Evolutionary conservation across 176 grass and related monocot genomes (phyloP), one percentile per base, ranked within the genome.

Genomic region (Rhynchospora tenuis): DNA sequence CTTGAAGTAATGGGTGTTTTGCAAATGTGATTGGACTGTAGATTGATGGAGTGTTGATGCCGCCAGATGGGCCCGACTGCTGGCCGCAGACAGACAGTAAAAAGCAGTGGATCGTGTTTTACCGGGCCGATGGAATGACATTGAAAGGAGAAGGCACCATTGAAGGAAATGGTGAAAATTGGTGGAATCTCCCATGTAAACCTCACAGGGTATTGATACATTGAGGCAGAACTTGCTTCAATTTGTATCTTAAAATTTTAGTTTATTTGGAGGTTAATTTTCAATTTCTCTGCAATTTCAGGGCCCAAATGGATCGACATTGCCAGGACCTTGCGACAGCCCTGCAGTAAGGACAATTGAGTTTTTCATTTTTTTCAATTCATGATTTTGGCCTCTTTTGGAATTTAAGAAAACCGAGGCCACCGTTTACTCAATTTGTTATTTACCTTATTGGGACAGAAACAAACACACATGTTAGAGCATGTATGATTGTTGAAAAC

Each of bases 171-270:
- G 94, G 91, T 16, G 90, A 94, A 84, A 87, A 88, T 3, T 92
- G 94, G 94, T 94, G 94, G 94, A 83, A 86, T 7, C 91, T 97
- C 74, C 91, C 94, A 0, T 94, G 94, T 85, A 97, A 97, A 68
- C 94, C 91, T 76, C 94, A 97, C 69, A 68, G 83, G 91, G 91
- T 90, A 97, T 51, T 60, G 48, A 73, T 64, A 57, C n/a, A 59
- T 38, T 73, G 11, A 57, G 73, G 4, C 11, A 4, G 31, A 24
- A 17, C 2, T 61, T 13, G 43, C 12, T 82, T 71, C 43, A 46
- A 22, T 62, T 45, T 64, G 31, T 23, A 62, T 46, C 22, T 64
- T 24, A 0, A 33, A 13, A 62, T 26, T 13, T 4, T 29, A 23
- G 46, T 45, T 79, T 28, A 31, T 58, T 43, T 51, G n/a, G 47